Evolutionary conservation across 192 early-diverging fungal genomes (phyloP).

Genomic region (Entomortierella lignicola): DNA sequence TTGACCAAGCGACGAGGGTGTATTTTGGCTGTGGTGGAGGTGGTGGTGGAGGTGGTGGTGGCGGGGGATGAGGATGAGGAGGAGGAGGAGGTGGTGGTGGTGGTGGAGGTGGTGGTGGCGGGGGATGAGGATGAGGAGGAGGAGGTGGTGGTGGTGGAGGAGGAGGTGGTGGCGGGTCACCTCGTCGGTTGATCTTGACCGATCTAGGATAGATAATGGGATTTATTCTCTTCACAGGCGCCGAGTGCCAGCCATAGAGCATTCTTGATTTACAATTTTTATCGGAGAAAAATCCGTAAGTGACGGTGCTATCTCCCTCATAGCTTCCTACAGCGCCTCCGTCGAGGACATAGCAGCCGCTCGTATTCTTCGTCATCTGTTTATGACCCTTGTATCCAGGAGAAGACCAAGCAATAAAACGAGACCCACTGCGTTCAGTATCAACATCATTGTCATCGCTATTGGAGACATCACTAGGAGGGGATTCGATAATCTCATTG

Average conservation of each 20-base stretch:
- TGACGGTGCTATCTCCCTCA: constrained; percentile 1
- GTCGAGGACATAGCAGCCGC: constrained; percentile 35
- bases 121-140: too few relatives aligned
- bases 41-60: background rate
- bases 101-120: background rate
- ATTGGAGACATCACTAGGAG: background rate
- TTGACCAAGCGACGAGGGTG: constrained; percentile 13
- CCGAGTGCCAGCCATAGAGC: constrained; percentile 11
- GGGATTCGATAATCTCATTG: background rate
- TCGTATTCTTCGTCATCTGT: constrained; percentile 10
- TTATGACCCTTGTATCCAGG: constrained; percentile 37
- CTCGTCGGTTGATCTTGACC: background rate
- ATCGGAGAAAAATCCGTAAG: constrained; percentile 31
- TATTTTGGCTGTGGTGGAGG: background rate
- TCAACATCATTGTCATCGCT: background rate
- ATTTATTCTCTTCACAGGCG: constrained; percentile 11
- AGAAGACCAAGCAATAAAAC: constrained; percentile 37
- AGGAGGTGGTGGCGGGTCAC: background rate
- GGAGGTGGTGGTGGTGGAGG: too few relatives aligned
- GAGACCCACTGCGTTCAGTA: background rate
- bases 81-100: too few relatives aligned
- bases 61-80: too few relatives aligned
- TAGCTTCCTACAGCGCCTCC: constrained; percentile 41
- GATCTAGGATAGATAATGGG: constrained; percentile 36
- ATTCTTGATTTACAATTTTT: background rate